phyloP scores from a whole-genome alignment of 345 rosid species.

The Mercurialis annua region DNA sequence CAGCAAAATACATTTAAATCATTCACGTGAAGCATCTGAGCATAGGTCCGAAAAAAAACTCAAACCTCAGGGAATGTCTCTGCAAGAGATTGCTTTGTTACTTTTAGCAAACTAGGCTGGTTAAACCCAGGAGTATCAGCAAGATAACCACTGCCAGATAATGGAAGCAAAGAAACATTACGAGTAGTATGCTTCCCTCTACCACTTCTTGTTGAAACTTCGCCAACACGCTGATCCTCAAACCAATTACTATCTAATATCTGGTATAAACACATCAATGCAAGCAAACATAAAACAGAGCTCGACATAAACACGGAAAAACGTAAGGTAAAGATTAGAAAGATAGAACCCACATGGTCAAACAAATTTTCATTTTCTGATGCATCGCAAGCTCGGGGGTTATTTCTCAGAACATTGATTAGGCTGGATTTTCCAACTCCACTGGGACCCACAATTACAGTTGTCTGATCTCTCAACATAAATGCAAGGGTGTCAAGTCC shows the following conservation, averaged over 20 bases:
- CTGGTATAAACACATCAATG: constrained; percentile 28
- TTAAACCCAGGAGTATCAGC: constrained; percentile 98
- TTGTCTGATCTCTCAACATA: constrained; percentile 62
- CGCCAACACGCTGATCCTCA: constrained; percentile 76
- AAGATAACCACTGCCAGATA: constrained; percentile 73
- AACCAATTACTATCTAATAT: constrained; percentile 71
- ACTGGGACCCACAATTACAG: constrained; percentile 97
- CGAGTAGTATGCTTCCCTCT: constrained; percentile 92
- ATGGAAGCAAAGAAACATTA: constrained; percentile 73
- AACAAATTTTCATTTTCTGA: constrained; percentile 56
- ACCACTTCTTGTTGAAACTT: constrained; percentile 80
- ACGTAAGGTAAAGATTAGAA: background rate
- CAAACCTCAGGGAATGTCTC: constrained; percentile 84
- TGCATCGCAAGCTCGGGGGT: constrained; percentile 28
- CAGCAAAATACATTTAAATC: background rate
- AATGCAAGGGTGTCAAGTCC: constrained; percentile 67
- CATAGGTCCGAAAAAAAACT: constrained; percentile 7
- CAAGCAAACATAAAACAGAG: background rate
- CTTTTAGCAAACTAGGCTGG: constrained; percentile 87
- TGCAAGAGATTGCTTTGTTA: constrained; percentile 84
- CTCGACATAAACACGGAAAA: background rate
- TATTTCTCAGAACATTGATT: constrained; percentile 69
- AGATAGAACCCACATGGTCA: constrained; percentile 56
- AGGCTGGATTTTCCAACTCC: constrained; percentile 97
- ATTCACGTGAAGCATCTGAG: constrained; percentile 9